A percentile compares a stretch with the other conserved stretches of the same genome.
Evolutionary conservation across 2,329 filamentous ascomycete genomes (phyloP).

Genomic region (Monilinia fructigena): DNA sequence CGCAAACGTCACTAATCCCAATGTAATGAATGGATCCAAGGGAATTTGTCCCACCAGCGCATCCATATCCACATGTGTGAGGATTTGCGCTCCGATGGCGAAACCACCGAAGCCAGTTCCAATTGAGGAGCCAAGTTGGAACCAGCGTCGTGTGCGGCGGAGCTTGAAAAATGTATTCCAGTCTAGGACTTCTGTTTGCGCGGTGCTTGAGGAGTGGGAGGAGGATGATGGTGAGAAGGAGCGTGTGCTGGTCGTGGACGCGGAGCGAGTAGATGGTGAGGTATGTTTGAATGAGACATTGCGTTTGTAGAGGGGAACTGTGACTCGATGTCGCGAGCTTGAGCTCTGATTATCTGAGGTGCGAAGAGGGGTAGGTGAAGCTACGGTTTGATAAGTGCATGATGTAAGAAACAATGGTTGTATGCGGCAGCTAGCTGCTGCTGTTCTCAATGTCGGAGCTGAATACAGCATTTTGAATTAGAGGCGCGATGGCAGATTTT

Average conservation of each 20-base stretch:
- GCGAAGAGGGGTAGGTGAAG: slow-evolving; percentile 30
- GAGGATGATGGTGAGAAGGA: slow-evolving; percentile 20
- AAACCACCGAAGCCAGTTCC: slow-evolving; percentile 62
- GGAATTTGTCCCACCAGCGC: slow-evolving; percentile 68
- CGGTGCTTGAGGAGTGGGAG: slow-evolving; percentile 15
- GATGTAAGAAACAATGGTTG: slow-evolving; percentile 36
- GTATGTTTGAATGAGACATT: slow-evolving; percentile 35
- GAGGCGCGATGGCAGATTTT: background rate
- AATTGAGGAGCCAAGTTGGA: slow-evolving; percentile 77
- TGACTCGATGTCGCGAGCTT: slow-evolving; percentile 31
- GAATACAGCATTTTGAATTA: slow-evolving; percentile 36
- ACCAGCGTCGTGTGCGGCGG: slow-evolving; percentile 78
- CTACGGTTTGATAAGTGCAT: slow-evolving; percentile 33
- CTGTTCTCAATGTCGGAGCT: slow-evolving; percentile 37
- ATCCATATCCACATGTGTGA: slow-evolving; percentile 73
- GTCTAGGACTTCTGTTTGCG: slow-evolving; percentile 48
- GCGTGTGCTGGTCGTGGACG: slow-evolving; percentile 30
- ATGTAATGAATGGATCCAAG: slow-evolving; percentile 81
- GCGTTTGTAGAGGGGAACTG: slow-evolving; percentile 34
- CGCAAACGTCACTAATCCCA: slow-evolving; percentile 76
- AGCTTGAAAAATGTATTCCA: slow-evolving; percentile 95
- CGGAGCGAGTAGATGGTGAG: slow-evolving; percentile 24
- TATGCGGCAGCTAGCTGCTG: slow-evolving; percentile 38
- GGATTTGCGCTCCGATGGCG: slow-evolving; percentile 59
- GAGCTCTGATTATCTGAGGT: slow-evolving; percentile 11